Evolutionary conservation across 371 early-diverging fungal species (phyloP), one percentile per base, ranked within the genome.

Genomic region (Mucor mucedo): DNA sequence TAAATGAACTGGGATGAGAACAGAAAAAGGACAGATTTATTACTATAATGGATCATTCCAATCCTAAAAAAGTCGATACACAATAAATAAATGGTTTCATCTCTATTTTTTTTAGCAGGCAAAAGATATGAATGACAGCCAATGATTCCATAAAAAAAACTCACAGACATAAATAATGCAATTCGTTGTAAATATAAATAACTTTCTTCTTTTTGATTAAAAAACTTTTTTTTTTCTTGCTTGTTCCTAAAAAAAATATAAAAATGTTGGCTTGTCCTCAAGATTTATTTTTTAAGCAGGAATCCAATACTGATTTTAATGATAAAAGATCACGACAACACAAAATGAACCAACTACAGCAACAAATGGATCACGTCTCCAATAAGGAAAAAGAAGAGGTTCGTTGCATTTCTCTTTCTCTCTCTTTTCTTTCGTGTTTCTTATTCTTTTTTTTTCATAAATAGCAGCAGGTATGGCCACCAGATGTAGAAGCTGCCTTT

Each of bases 401-500:
- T 40, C 11, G 54, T 55, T 21, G 8, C 6, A 8, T 47, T 5
- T 47, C 33, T 68, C 44, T 42, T 45, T 47, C 3, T 47, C 33
- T 68, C 44, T 42, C 45, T 35, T 11, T 52, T 32, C 29, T 14
- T 41, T 21, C 21, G 21, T 21, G n/a, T 32, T 14, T 40, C 14
- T 40, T 11, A 28, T 7, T 40, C 2, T 62, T 38, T 29, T 11
- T 38, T 29, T 11, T 57, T n/a, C 28, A n/a, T 32, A 41, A 55
- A 55, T 52, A 58, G 44, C 77, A 73, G 38, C 87, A 89, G 76
- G 90, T 90, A 11, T 90, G 91, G 91, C 89, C 91, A 47, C 76
- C 80, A 28, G 81, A 84, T 68, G 84, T 90, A 5, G 90, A 90
- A 68, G 79, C 87, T 29, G 85, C 86, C 8, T 90, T 90, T 68